phyloP scores from a whole-genome alignment of 257 asterid species.

The Nicotiana tabacum region DNA sequence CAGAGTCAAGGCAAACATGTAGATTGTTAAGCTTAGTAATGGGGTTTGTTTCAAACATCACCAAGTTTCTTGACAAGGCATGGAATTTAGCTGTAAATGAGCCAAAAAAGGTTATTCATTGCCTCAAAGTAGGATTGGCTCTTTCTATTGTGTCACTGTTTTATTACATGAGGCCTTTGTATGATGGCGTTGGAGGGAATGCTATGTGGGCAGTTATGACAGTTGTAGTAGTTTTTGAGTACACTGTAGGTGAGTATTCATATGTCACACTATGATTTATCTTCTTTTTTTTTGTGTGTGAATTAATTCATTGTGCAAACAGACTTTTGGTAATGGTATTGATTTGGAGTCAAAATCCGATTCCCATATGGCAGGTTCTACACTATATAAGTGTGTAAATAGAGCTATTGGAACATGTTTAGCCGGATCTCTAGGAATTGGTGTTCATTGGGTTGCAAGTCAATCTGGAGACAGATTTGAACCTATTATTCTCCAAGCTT shows the following conservation, averaged over 20 bases:
- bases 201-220: conserved; percentile 96
- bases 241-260: conserved; percentile 58
- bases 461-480: conserved; percentile 51
- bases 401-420: conserved; percentile 53
- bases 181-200: conserved; percentile 74
- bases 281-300: neutral
- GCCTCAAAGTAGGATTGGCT: conserved; percentile 71
- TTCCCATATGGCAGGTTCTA: conserved; percentile 45
- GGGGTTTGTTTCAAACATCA: conserved; percentile 18
- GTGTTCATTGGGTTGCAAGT: conserved; percentile 85
- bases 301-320: neutral
- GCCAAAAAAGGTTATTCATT: conserved; percentile 66
- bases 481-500: conserved; percentile 60
- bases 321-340: neutral
- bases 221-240: conserved; percentile 76
- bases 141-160: conserved; percentile 65
- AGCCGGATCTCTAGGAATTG: conserved; percentile 78
- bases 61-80: conserved; percentile 46
- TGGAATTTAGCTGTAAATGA: conserved; percentile 56
- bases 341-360: neutral
- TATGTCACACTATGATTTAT: neutral
- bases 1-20: conserved; percentile 18
- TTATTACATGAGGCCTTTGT: conserved; percentile 77
- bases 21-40: conserved; percentile 15
- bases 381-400: conserved; percentile 59